Conservation (phyloP, 108 stramenopile species). For the Phaeodactylum tricornutum region DNA sequence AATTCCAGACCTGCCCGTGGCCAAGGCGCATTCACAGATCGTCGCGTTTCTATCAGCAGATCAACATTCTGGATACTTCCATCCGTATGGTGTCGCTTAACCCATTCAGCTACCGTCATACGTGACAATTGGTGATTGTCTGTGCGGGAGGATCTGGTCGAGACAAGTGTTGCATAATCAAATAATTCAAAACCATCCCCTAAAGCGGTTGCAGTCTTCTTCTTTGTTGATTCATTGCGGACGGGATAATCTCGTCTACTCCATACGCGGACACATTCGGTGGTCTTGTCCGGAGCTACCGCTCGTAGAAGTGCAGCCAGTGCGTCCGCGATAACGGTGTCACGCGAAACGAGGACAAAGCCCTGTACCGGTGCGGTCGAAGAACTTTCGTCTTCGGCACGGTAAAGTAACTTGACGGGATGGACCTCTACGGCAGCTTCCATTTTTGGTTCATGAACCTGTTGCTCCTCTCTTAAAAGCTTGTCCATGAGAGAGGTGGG, state of each 20-base stretch:
- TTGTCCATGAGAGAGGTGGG: constrained; percentile 31
- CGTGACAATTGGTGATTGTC: constrained; percentile 8
- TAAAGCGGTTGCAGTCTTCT: constrained; percentile 12
- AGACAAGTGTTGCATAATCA: constrained; percentile 23
- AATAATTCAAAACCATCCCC: constrained; percentile 66
- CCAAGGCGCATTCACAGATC: constrained; percentile 33
- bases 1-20: constrained; percentile 42
- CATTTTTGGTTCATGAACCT: constrained; percentile 1
- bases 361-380: constrained; percentile 25
- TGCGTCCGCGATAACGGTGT: constrained; percentile 21
- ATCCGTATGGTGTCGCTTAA: constrained; percentile 6
- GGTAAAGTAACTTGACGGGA: constrained; percentile 55
- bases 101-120: constrained; percentile 45
- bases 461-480: constrained; percentile 20
- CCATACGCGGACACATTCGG: constrained; percentile 52
- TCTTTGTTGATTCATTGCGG: neutral
- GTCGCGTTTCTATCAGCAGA: constrained; percentile 48
- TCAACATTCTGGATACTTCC: constrained; percentile 17
- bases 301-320: constrained; percentile 36
- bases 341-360: constrained; percentile 49
- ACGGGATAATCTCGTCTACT: constrained; percentile 4
- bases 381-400: constrained; percentile 26
- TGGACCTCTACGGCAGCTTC: constrained; percentile 41
- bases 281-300: constrained; percentile 38
- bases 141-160: constrained; percentile 12